These are phyloP conservation scores for Tieghemostelium lacteum DNA, from an alignment of 78 protist genomes.

Conservation along the genomic window DNA sequence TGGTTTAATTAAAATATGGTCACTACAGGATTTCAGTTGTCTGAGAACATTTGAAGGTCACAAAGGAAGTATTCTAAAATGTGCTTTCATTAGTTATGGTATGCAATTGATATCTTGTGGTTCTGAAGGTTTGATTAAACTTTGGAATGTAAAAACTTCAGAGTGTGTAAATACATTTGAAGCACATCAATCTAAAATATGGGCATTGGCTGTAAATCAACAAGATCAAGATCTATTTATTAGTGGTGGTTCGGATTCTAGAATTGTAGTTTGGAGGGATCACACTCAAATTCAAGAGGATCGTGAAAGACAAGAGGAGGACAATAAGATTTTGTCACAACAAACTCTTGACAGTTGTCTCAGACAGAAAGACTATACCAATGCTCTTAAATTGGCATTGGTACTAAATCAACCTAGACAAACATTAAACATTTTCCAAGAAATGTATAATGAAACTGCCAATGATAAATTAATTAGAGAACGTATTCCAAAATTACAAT, in stretches of 20 bases:
- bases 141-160: slow-evolving; percentile 91
- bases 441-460: slow-evolving; percentile 19
- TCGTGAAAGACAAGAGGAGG: slow-evolving; percentile 44
- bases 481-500: neutral
- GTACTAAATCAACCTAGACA: slow-evolving; percentile 84
- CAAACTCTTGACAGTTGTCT: slow-evolving; percentile 47
- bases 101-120: slow-evolving; percentile 88
- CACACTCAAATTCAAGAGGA: slow-evolving; percentile 57
- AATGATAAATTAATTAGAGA: slow-evolving; percentile 4
- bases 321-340: slow-evolving; percentile 34
- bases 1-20: slow-evolving; percentile 92
- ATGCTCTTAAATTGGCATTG: slow-evolving; percentile 79
- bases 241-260: slow-evolving; percentile 91
- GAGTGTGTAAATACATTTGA: slow-evolving; percentile 93
- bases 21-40: slow-evolving; percentile 84
- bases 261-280: slow-evolving; percentile 83
- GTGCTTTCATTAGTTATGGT: slow-evolving; percentile 83
- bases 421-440: slow-evolving; percentile 26
- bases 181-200: slow-evolving; percentile 86
- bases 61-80: slow-evolving; percentile 81
- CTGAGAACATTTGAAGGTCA: slow-evolving; percentile 96
- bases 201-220: slow-evolving; percentile 87
- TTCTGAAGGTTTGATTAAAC: slow-evolving; percentile 91
- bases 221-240: slow-evolving; percentile 70
- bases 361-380: slow-evolving; percentile 29